Percentiles rank a stretch among this genome's conserved stretches.
Evolutionary conservation across 257 asterid species (phyloP).

Genomic region (Orobanche coerulescens): DNA sequence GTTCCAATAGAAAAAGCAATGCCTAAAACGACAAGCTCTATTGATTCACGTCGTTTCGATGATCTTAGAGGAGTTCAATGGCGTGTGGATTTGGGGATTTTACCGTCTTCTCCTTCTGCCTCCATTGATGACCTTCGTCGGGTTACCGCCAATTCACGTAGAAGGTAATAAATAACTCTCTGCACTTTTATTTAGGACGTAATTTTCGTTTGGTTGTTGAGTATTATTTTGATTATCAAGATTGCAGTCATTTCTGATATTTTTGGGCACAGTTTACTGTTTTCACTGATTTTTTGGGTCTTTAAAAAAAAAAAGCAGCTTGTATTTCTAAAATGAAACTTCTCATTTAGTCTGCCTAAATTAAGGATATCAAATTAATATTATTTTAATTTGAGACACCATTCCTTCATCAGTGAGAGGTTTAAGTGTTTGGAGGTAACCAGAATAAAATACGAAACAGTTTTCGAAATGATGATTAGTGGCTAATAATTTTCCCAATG

Average conservation of each 20-base stretch:
- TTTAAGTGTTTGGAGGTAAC: background rate
- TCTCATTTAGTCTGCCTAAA: background rate
- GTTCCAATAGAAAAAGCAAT: conserved; percentile 25
- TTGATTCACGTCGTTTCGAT: conserved; percentile 34
- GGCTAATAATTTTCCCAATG: background rate
- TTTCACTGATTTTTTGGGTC: background rate
- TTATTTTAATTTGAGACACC: background rate
- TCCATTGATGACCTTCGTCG: conserved; percentile 81
- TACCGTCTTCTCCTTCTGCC: conserved; percentile 60
- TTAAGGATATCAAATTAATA: conserved; percentile 4
- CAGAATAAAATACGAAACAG: background rate
- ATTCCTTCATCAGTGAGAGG: background rate
- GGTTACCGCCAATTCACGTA: conserved; percentile 79
- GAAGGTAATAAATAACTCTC: conserved; percentile 45
- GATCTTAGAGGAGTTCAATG: conserved; percentile 86
- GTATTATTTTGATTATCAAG: background rate
- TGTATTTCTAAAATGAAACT: background rate
- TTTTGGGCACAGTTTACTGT: background rate
- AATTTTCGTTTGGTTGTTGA: background rate
- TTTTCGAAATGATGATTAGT: background rate
- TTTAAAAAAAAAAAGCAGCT: too few relatives aligned
- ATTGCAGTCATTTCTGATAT: background rate
- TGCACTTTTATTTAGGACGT: background rate
- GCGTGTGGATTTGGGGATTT: conserved; percentile 92
- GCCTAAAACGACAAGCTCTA: conserved; percentile 32